Conservation (phyloP, 1,139 yeast species). For the Suhomyces terraborum region DNA sequence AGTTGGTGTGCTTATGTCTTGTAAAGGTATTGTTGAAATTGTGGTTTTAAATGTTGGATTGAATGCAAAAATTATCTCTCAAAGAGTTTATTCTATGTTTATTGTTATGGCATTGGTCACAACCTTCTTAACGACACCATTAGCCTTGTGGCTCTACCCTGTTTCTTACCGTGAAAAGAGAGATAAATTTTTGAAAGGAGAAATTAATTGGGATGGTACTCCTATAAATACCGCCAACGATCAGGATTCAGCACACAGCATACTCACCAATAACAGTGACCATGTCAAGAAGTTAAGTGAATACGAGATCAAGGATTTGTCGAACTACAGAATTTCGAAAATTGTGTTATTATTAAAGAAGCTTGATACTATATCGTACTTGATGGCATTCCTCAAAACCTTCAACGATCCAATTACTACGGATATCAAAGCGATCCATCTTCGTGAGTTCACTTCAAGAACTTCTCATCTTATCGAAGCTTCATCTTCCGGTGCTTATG, state of each 20-base stretch:
- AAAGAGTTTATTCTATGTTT: conserved; percentile 73
- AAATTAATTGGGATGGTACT: conserved; percentile 44
- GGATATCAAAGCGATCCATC: conserved; percentile 56
- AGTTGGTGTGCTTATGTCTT: conserved; percentile 82
- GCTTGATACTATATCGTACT: conserved; percentile 35
- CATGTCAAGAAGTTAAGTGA: conserved; percentile 12
- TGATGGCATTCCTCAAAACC: conserved; percentile 35
- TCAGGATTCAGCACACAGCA: conserved; percentile 1
- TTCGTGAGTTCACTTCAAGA: conserved; percentile 62
- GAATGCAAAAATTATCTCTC: conserved; percentile 64
- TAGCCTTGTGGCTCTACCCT: conserved; percentile 63
- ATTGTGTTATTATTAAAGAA: conserved; percentile 33
- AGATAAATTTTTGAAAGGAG: conserved; percentile 40
- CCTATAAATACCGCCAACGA: conserved; percentile 3
- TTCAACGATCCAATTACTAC: conserved; percentile 28
- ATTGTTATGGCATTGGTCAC: conserved; percentile 77
- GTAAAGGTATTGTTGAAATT: conserved; percentile 83
- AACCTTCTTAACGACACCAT: conserved; percentile 74
- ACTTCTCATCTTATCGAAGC: conserved; percentile 71
- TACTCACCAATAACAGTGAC: conserved; percentile 5
- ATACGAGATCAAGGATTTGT: conserved; percentile 20
- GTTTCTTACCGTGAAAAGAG: conserved; percentile 57
- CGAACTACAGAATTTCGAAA: conserved; percentile 24
- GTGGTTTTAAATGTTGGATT: conserved; percentile 76
- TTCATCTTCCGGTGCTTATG: conserved; percentile 32